Percentiles rank a stretch among this genome's conserved stretches.
Conservation (phyloP, 2,329 filamentous ascomycete species). For the Diplodia intermedia region DNA sequence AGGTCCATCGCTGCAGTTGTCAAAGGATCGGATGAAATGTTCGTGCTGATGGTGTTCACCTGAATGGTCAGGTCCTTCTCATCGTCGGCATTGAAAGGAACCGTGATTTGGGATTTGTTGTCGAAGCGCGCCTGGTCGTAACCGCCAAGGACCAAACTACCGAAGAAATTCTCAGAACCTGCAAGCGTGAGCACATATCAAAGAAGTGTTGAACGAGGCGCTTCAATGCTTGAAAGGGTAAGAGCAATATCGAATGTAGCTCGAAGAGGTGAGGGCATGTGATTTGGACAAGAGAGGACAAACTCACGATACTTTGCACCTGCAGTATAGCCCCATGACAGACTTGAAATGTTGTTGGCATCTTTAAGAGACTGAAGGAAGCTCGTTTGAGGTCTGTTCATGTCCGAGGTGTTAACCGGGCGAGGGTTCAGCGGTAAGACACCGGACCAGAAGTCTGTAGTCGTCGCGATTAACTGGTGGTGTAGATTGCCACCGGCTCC, state of each 20-base stretch:
- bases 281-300: neutral
- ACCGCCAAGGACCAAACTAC: constrained; percentile 49
- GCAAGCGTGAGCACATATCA: neutral
- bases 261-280: neutral
- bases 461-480: neutral
- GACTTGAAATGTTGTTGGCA: constrained; percentile 41
- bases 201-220: neutral
- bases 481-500: neutral
- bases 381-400: neutral
- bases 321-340: constrained; percentile 49
- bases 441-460: constrained; percentile 36
- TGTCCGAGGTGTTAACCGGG: constrained; percentile 1
- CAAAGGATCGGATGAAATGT: neutral
- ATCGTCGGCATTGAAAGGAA: constrained; percentile 32
- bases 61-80: constrained; percentile 3
- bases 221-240: neutral
- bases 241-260: neutral
- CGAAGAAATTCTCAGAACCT: constrained; percentile 40
- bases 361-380: constrained; percentile 15
- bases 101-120: constrained; percentile 33
- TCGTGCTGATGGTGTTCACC: neutral
- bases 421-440: constrained; percentile 37
- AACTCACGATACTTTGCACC: constrained; percentile 41
- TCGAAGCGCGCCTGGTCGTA: constrained; percentile 49
- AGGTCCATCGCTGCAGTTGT: constrained; percentile 41